Evolutionary conservation across 257 asterid genomes (phyloP), one percentile per base, ranked within the genome.

Genomic region (Gentiana straminea): DNA sequence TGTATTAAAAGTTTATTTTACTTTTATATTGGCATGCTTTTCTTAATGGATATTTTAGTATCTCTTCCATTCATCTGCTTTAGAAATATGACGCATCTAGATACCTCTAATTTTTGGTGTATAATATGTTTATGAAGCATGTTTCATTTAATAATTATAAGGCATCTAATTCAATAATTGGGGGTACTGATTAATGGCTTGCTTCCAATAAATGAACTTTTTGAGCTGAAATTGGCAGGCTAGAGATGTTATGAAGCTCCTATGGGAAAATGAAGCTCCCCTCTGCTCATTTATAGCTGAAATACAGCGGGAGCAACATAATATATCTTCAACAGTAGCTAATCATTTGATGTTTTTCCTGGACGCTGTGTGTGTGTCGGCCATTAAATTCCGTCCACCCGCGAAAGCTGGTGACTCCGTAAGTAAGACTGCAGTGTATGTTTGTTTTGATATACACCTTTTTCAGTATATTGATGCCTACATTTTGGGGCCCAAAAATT

Each of bases 251-350:
- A 13, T 91, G 68, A 75, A 72, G 62, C 85, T 64, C 45, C 72
- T 88, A 73, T 91, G 98, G 98, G 89, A 84, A 72, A 87, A 84
- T 59, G 98, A 91, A 73, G 73, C 83, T 72, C 70, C 74, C 55
- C 63, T 91, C 49, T 91, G 97, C 74, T 67, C 91, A 51, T 83
- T 77, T 69, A 66, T 91, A 55, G 63, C 85, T 70, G 77, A 91
- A 73, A 76, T 91, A 72, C 92, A 81, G 86, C 75, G 68, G 54
- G 71, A 72, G 68, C 75, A 70, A 60, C 61, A 56, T 64, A 61
- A 69, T 43, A 10, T 52, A 56, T 56, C 79, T 72, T 71, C 71
- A 66, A 68, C 65, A 52, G 52, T 11, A 55, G 58, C 64, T 49
- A 89, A 86, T 48, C 64, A 79, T 71, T 79, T 64, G 15, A 87